Base-by-base conservation (phyloP, 345 rosid genomes). In the Salix arbutifolia region DNA sequence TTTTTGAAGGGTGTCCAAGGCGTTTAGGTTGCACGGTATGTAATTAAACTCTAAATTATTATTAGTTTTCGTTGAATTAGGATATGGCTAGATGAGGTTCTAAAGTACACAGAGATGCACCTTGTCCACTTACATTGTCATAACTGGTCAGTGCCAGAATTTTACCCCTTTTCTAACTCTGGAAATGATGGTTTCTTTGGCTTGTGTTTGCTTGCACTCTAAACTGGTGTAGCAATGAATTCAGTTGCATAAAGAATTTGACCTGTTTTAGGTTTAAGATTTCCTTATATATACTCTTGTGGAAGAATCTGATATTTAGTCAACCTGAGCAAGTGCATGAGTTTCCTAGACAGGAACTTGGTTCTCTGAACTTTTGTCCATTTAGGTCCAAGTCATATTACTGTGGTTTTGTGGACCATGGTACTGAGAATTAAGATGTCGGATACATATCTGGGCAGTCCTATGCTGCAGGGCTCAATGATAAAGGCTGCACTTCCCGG, bases 1-100 rank as follows among this genome's bases (percentile, higher is more conserved):
- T 83, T 78, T 96, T 96, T 86, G 99, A 96, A 88, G 97, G 99
- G 65, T 96, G 99, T 90, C 96, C 99, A 8, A 85, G 97, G 86
- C 98, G 99, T 42, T 83, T 92, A 75, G 98, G 98, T 61, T 96
- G 99, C 97, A 96, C 98, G 94, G 99, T 96, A 90, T 79, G 69
- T 80, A 76, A 73, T 68, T 9, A 44, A 40, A 14, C 26, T 67
- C 71, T 37, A 33, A 23, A 42, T 8, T 28, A 37, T 77, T 40
- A 9, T 58, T 58, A 2, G 10, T 68, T n/a, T 10, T 60, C 8
- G 31, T n/a, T 69, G 25, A 35, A 72, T 17, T 21, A 35, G 53
- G 40, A 37, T 56, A 58, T 37, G 11, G 44, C 31, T 33, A 17
- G 64, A 46, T 37, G 50, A 52, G 33, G 23, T 67, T 40, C 17